Base-by-base conservation (phyloP, 2,329 filamentous ascomycete genomes). In the Tolypocladium nubicola region DNA sequence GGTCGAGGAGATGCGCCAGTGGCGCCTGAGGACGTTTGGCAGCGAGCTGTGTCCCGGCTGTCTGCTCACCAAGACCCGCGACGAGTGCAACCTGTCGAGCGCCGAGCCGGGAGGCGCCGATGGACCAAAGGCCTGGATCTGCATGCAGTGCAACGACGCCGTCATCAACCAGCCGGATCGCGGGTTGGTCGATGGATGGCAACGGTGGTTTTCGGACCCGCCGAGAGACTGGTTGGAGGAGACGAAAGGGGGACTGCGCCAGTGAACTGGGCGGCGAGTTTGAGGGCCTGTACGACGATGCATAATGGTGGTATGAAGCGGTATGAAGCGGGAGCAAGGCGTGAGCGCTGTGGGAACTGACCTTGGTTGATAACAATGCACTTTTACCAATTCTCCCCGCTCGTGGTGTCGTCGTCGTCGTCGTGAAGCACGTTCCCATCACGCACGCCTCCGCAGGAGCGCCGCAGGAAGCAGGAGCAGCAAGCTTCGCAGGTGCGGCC, bases 21-120 rank as follows among this genome's bases (percentile, higher is more conserved):
- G 66, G 64, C 62, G 65, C 3, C 10, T 61, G 26, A 56, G 9
- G 58, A 37, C 16, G 16, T 70, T 63, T 54, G 66, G 63, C 37
- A 60, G 59, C 38, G 56, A 49, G 23, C 52, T 62, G 16, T 76
- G 74, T 55, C 65, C 71, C 1, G 63, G 62, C 23, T 75, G 73
- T 59, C 57, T 67, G 38, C 54, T 56, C 7, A 47, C 21, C 39
- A 59, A 64, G 40, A 4, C 41, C 1, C 38, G 54, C 2, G 60
- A 21, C 16, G 30, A 35, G 2, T 50, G 47, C 30, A 50, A 50
- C 47, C 30, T 50, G 16, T 50, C 47, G 30, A 50, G 47, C 30
- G 47, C 30, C 26, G 47, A 35, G 9, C 47, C 45, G 26, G 14
- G 14, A 16, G 45, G 47, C 19, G 47, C 47, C 19, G 30, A 35